Conservation (phyloP, 805 yeast genomes). For the Clavispora vitiphila region DNA sequence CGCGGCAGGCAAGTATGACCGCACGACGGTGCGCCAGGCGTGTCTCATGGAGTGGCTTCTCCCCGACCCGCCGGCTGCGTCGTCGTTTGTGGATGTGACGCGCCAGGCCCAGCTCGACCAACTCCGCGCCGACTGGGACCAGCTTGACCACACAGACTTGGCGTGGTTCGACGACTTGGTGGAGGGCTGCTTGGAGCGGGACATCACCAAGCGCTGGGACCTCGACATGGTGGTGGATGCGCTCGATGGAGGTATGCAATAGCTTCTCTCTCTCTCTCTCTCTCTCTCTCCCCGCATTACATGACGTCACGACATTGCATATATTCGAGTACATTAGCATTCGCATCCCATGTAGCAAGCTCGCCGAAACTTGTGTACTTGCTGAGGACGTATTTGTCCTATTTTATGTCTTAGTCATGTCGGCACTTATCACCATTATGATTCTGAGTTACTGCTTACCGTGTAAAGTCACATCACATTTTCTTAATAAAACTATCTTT, state of each 20-base stretch:
- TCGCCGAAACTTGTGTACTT: too few species aligned
- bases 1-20: conserved; percentile 57
- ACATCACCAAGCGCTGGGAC: conserved; percentile 49
- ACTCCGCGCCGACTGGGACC: conserved; percentile 14
- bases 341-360: too few species aligned
- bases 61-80: conserved; percentile 9
- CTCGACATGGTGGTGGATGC: conserved; percentile 31
- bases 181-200: conserved; percentile 49
- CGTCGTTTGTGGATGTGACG: conserved; percentile 11
- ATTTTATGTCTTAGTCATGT: too few species aligned
- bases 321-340: background rate
- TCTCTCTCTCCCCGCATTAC: too few species aligned
- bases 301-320: background rate
- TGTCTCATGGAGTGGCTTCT: conserved; percentile 29
- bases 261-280: too few species aligned
- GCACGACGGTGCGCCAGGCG: conserved; percentile 38
- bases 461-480: too few species aligned
- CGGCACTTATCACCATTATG: too few species aligned
- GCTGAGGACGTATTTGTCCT: too few species aligned
- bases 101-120: conserved; percentile 8
- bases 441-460: too few species aligned
- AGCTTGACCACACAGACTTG: conserved; percentile 17
- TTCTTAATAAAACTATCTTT: too few species aligned
- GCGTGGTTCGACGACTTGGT: conserved; percentile 34
- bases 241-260: background rate